A percentile compares a stretch with the other conserved stretches of the same genome.
Conservation (phyloP, 192 early-diverging fungal genomes). For the Coemansia sp. region DNA sequence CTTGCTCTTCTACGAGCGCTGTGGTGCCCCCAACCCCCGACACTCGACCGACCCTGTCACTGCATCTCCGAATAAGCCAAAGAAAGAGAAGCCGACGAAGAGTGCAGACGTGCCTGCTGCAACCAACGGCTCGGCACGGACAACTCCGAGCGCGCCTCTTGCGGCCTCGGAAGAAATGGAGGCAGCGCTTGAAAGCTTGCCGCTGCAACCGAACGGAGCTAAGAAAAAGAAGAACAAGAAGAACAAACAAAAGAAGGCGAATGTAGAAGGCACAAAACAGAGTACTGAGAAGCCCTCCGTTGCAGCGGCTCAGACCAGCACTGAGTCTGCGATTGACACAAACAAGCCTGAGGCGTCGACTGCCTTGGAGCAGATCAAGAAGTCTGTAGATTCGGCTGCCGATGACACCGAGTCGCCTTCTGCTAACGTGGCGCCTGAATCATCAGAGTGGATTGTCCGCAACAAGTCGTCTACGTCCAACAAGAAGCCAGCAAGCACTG, state of each 20-base stretch:
- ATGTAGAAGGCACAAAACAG: background rate
- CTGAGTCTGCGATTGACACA: background rate
- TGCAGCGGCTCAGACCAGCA: background rate
- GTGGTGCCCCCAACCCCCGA: background rate
- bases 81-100: background rate
- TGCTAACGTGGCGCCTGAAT: no score
- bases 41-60: background rate
- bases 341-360: background rate
- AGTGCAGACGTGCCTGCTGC: background rate
- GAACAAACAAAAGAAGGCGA: constrained; percentile 42
- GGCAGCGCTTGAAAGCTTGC: constrained; percentile 11
- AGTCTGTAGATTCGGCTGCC: background rate
- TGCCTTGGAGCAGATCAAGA: background rate
- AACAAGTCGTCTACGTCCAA: constrained; percentile 19
- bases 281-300: background rate
- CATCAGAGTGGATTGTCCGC: constrained; percentile 42
- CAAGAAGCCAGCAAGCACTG: constrained; percentile 42
- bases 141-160: background rate
- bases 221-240: constrained; percentile 40
- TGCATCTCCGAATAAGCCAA: background rate
- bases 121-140: background rate
- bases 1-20: constrained; percentile 76
- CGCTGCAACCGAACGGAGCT: background rate
- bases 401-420: background rate
- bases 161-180: constrained; percentile 45